Evolutionary conservation across 73 alveolate genomes (phyloP).

Genomic region (Paraurostyla sp.): DNA sequence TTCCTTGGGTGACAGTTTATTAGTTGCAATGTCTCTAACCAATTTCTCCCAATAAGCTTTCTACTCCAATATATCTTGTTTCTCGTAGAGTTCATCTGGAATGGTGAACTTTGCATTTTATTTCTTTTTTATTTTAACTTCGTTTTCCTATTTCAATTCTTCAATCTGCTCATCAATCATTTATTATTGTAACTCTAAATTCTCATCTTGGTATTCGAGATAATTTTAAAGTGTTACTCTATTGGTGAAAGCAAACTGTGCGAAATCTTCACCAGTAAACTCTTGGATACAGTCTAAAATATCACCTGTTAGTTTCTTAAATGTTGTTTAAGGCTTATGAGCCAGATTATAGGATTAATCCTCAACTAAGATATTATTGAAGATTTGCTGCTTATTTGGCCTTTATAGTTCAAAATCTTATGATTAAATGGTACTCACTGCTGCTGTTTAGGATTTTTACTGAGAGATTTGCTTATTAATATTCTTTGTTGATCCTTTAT

Average conservation of each 20-base stretch:
- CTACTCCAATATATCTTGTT: conserved; percentile 16
- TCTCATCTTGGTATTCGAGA: not conserved
- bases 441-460: not conserved
- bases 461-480: not conserved
- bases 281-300: conserved; percentile 37
- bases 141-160: not conserved
- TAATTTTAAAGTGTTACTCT: not conserved
- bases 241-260: conserved; percentile 10
- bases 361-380: conserved; percentile 8
- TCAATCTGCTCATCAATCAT: conserved; percentile 38
- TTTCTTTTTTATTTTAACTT: not conserved
- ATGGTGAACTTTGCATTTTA: not conserved
- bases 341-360: not conserved
- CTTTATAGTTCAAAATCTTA: conserved; percentile 9
- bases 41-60: not conserved
- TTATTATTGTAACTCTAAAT: not conserved
- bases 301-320: conserved; percentile 4
- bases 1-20: conserved; percentile 5
- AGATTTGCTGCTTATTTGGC: not conserved
- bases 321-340: not conserved
- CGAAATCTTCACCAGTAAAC: conserved; percentile 34
- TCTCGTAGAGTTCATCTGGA: conserved; percentile 18
- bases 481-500: not conserved
- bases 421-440: not conserved
- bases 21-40: not conserved